Base-by-base conservation (phyloP, 352 stramenopile species). In the Globisporangium middletonii region DNA sequence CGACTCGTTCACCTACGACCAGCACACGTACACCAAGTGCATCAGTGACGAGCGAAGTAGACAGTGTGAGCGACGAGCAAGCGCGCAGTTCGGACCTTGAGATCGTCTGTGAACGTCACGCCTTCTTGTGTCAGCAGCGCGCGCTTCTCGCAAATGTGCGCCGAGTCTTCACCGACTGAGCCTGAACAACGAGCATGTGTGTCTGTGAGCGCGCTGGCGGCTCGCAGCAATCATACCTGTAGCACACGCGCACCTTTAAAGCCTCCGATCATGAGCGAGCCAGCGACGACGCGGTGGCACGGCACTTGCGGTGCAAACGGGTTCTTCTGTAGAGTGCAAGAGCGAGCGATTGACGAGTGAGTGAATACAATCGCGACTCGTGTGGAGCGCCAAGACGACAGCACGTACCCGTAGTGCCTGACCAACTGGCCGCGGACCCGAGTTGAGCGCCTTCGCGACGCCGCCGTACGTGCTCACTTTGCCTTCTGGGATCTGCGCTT, bases 401-500 rank as follows among this genome's bases (percentile, higher is more conserved):
- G 23, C 23, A 57, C 77, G 28, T 61, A 93, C 84, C 27, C 79
- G 78, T 50, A 94, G 67, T 3, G 84, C 79, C 49, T 94, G 81
- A n/a, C 84, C 84, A n/a, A 94, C 82, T 23, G 68, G 74, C 43
- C 83, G 78, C 11, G 83, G 83, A 3, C 81, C 82, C 8, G 81
- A 92, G 7, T 73, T 44, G 35, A 94, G 65, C 5, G 62, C 73
- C 46, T 82, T 68, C 26, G 83, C 83, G 27, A 94, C 68, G 7
- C 64, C 75, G 16, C 79, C 78, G 59, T 94, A 94, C 37, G 83
- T 94, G 63, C 73, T 88, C 57, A 94, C 83, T 68, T 89, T 90
- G 33, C 83, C 83, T 12, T 51, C 56, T 0, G 81, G 84, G 57
- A 94, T 92, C 83, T 92, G 30, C 35, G 23, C 16, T 11, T 19